Evolutionary conservation across 495 filamentous ascomycete genomes (phyloP).

Genomic region (Podospora pseudocomata): DNA sequence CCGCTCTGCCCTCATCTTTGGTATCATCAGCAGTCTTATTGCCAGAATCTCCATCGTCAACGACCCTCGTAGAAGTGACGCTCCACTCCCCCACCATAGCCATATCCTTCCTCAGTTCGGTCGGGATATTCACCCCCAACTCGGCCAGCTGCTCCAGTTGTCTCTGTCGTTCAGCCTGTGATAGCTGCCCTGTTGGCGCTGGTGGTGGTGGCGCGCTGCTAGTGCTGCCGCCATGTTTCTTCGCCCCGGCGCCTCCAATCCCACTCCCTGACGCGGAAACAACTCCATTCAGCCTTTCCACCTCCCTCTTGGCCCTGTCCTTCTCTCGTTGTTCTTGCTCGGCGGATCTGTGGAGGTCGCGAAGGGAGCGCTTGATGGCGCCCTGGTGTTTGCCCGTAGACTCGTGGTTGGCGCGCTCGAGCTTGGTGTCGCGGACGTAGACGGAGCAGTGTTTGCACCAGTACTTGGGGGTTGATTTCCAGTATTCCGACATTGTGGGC

Average conservation of each 20-base stretch:
- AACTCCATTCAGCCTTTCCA: constrained; percentile 79
- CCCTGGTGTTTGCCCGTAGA: constrained; percentile 83
- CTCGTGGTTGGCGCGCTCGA: constrained; percentile 89
- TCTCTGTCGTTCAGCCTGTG: constrained; percentile 63
- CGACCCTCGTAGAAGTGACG: constrained; percentile 56
- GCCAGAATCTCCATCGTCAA: constrained; percentile 30
- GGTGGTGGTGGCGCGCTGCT: constrained; percentile 12
- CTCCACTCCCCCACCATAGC: constrained; percentile 91
- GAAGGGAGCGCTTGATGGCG: constrained; percentile 82
- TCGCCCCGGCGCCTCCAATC: neutral
- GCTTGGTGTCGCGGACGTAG: constrained; percentile 87
- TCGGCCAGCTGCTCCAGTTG: constrained; percentile 84
- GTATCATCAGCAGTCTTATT: neutral
- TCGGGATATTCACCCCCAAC: constrained; percentile 81
- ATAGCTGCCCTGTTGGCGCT: constrained; percentile 34
- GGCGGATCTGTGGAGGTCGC: constrained; percentile 77
- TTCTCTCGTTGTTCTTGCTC: constrained; percentile 74
- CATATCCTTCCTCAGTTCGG: constrained; percentile 72
- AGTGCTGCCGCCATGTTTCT: constrained; percentile 17
- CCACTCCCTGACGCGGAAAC: constrained; percentile 49
- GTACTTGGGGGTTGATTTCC: constrained; percentile 95
- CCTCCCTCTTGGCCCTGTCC: constrained; percentile 76
- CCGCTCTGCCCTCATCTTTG: constrained; percentile 45
- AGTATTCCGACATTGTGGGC: constrained; percentile 84
- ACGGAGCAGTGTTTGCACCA: constrained; percentile 97